Percentiles rank a stretch among this genome's conserved stretches.
These are phyloP conservation scores for Beverwykella pulmonaria DNA, from an alignment of 495 filamentous ascomycete genomes.

Conservation along the genomic window DNA sequence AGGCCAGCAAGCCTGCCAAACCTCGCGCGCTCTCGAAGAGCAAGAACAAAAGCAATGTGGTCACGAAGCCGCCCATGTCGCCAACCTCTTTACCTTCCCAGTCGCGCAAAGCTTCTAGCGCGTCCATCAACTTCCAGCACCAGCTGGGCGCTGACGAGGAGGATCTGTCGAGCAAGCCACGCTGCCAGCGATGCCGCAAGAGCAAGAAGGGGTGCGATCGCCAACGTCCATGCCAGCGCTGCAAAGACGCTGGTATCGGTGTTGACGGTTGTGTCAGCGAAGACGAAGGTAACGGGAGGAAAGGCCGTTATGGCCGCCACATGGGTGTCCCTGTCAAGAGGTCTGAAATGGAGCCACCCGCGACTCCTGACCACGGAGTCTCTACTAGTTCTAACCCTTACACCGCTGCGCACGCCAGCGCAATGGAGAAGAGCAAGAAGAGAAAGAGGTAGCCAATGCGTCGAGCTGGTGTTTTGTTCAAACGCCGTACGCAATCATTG, in stretches of 20 bases:
- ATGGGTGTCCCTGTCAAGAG: slow-evolving; percentile 94
- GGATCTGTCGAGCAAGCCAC: slow-evolving; percentile 88
- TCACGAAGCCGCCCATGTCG: slow-evolving; percentile 62
- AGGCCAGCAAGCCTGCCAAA: slow-evolving; percentile 39
- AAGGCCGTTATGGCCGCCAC: slow-evolving; percentile 92
- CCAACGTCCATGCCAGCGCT: slow-evolving; percentile 89
- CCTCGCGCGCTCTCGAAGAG: slow-evolving; percentile 42
- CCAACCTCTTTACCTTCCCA: slow-evolving; percentile 64
- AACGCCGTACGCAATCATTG: not conserved
- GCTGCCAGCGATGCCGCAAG: slow-evolving; percentile 97
- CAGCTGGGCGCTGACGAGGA: slow-evolving; percentile 81
- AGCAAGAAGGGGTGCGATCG: slow-evolving; percentile 99
- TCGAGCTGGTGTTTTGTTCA: not conserved
- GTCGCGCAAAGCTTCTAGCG: slow-evolving; percentile 78
- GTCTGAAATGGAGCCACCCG: slow-evolving; percentile 51
- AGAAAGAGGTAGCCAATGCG: slow-evolving; percentile 61
- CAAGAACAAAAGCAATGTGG: slow-evolving; percentile 31
- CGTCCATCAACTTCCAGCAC: slow-evolving; percentile 68
- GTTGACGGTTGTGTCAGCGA: slow-evolving; percentile 93
- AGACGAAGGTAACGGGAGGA: slow-evolving; percentile 93
- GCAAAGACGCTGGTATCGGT: slow-evolving; percentile 92
- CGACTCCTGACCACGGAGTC: slow-evolving; percentile 27
- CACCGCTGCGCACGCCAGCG: slow-evolving; percentile 19
- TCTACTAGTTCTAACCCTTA: slow-evolving; percentile 35
- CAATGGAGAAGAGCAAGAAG: slow-evolving; percentile 69